These are phyloP conservation scores for Casuarina glauca DNA, from an alignment of 306 rosid species.

Conservation along the genomic window DNA sequence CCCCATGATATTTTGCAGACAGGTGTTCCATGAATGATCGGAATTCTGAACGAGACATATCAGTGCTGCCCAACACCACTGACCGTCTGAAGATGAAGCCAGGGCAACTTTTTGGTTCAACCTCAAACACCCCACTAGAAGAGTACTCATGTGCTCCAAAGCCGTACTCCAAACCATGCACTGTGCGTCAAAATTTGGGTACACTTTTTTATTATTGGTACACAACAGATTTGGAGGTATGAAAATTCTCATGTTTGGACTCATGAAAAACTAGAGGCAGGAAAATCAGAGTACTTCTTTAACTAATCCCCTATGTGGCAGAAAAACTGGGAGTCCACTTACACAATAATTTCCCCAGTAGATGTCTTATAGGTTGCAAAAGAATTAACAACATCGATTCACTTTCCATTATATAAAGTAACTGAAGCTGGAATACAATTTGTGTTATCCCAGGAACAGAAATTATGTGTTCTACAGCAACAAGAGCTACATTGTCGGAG, in stretches of 20 bases:
- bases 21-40: conserved; percentile 74
- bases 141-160: conserved; percentile 94
- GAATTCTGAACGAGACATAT: conserved; percentile 71
- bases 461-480: background rate
- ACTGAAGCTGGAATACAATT: background rate
- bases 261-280: background rate
- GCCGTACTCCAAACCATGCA: conserved; percentile 82
- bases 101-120: conserved; percentile 93
- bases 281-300: background rate
- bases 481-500: background rate
- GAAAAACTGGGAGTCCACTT: background rate
- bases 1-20: conserved; percentile 82
- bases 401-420: background rate
- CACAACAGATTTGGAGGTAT: conserved; percentile 16
- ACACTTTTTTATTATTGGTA: conserved; percentile 29
- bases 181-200: conserved; percentile 44
- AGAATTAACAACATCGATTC: background rate
- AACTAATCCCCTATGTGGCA: background rate
- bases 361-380: background rate
- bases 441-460: background rate
- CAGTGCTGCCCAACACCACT: conserved; percentile 75
- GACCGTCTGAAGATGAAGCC: conserved; percentile 91
- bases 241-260: background rate
- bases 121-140: conserved; percentile 92
- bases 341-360: background rate